These are phyloP conservation scores for Starmerella apis DNA, from an alignment of 805 yeast genomes.

Conservation along the genomic window DNA sequence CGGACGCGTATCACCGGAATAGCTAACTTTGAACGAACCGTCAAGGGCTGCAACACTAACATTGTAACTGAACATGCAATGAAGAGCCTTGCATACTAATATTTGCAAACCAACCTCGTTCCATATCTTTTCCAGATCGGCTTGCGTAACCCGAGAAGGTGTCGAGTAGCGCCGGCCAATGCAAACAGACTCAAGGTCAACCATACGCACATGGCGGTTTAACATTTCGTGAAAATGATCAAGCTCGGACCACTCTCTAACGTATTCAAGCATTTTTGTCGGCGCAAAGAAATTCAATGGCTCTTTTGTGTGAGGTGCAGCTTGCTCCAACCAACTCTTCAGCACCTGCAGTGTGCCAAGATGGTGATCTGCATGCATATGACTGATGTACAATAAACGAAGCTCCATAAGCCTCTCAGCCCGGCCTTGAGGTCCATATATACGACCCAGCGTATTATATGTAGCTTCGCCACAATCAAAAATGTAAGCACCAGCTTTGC, in stretches of 20 bases:
- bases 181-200: constrained; percentile 53
- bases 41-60: constrained; percentile 39
- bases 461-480: constrained; percentile 97
- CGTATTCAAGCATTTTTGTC: constrained; percentile 56
- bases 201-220: constrained; percentile 37
- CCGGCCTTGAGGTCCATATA: constrained; percentile 42
- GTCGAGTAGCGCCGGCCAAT: constrained; percentile 29
- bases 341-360: constrained; percentile 68
- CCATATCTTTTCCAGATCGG: neutral
- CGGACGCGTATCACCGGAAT: constrained; percentile 94
- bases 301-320: neutral
- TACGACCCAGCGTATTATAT: constrained; percentile 55
- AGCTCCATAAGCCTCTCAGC: constrained; percentile 48
- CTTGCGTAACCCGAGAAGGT: neutral
- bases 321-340: constrained; percentile 44
- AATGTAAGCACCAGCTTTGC: constrained; percentile 50
- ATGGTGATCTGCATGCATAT: constrained; percentile 96
- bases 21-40: constrained; percentile 55
- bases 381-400: constrained; percentile 61
- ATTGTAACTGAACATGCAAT: constrained; percentile 75
- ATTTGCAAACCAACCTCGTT: constrained; percentile 2
- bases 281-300: constrained; percentile 58
- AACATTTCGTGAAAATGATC: constrained; percentile 29
- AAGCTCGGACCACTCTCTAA: constrained; percentile 50
- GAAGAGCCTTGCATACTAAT: constrained; percentile 63